Evolutionary conservation across 345 rosid species (phyloP).

Genomic region (Viola odorata): DNA sequence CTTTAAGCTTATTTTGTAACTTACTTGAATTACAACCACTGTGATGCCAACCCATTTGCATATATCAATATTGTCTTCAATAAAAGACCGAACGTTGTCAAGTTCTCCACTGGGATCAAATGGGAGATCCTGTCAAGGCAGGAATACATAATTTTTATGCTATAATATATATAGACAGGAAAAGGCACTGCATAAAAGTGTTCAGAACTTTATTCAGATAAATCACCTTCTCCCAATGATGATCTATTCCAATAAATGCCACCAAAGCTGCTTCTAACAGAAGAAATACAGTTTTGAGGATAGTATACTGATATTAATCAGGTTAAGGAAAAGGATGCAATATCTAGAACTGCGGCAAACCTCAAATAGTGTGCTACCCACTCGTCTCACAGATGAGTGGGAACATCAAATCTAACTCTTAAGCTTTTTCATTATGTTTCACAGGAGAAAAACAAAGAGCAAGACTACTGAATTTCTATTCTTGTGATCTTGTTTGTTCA

Average conservation of each 20-base stretch:
- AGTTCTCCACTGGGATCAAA: slow-evolving; percentile 88
- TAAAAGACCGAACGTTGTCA: slow-evolving; percentile 52
- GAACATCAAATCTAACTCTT: not conserved
- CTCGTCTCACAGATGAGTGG: not conserved
- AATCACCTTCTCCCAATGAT: slow-evolving; percentile 68
- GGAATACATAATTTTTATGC: not conserved
- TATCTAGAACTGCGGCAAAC: not conserved
- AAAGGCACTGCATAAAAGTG: not conserved
- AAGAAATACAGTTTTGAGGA: slow-evolving; percentile 54
- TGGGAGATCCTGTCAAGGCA: slow-evolving; percentile 65
- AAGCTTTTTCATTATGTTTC: not conserved
- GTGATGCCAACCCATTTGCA: slow-evolving; percentile 85
- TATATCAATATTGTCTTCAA: slow-evolving; percentile 58
- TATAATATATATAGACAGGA: not conserved
- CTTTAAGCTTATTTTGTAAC: too few relatives aligned
- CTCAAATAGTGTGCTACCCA: not conserved
- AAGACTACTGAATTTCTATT: not conserved
- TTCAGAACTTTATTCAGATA: not conserved
- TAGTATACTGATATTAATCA: slow-evolving; percentile 46
- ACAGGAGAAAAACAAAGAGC: not conserved
- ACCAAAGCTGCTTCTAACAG: slow-evolving; percentile 73
- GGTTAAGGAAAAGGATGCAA: slow-evolving; percentile 25
- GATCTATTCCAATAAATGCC: slow-evolving; percentile 76
- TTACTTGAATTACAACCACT: slow-evolving; percentile 65
- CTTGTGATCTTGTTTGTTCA: too few relatives aligned